Evolutionary conservation across 768 basidiomycete species (phyloP).

Genomic region (Boletus rubropictus): DNA sequence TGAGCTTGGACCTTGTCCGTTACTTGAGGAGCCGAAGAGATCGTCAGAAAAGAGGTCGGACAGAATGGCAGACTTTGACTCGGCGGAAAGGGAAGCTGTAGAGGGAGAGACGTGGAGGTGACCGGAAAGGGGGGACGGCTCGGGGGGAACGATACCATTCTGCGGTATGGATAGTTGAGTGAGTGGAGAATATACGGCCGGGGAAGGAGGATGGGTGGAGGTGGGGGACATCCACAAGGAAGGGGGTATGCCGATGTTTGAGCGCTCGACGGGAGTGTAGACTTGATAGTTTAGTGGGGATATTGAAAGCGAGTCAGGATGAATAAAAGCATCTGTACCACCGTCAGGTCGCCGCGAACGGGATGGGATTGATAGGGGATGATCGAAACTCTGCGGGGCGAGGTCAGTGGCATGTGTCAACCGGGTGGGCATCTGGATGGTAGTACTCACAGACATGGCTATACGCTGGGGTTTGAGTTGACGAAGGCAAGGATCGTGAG

Average conservation of each 20-base stretch:
- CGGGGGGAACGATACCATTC: slow-evolving; percentile 28
- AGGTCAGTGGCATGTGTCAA: slow-evolving; percentile 1
- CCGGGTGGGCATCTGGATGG: not conserved
- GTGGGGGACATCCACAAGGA: slow-evolving; percentile 83
- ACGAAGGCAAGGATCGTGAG: slow-evolving; percentile 7
- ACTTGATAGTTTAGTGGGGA: slow-evolving; percentile 19
- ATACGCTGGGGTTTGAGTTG: slow-evolving; percentile 18
- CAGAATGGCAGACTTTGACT: slow-evolving; percentile 59
- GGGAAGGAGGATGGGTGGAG: slow-evolving; percentile 42
- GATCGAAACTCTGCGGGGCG: slow-evolving; percentile 17
- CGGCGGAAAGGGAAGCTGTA: slow-evolving; percentile 40
- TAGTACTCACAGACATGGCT: slow-evolving; percentile 11
- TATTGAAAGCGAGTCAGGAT: slow-evolving; percentile 19
- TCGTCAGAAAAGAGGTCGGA: slow-evolving; percentile 69
- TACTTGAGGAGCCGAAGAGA: slow-evolving; percentile 39
- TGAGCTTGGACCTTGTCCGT: slow-evolving; percentile 39
- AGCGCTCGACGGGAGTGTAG: slow-evolving; percentile 42
- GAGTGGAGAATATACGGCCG: slow-evolving; percentile 37
- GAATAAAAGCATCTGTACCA: slow-evolving; percentile 8
- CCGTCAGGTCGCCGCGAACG: slow-evolving; percentile 13
- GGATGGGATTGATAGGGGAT: slow-evolving; percentile 10
- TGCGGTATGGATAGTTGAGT: slow-evolving; percentile 33
- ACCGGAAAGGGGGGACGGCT: slow-evolving; percentile 32
- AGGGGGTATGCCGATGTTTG: slow-evolving; percentile 55
- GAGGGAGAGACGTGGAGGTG: slow-evolving; percentile 35